phyloP scores from a whole-genome alignment of 306 rosid species.

The Cajanus cajan region DNA sequence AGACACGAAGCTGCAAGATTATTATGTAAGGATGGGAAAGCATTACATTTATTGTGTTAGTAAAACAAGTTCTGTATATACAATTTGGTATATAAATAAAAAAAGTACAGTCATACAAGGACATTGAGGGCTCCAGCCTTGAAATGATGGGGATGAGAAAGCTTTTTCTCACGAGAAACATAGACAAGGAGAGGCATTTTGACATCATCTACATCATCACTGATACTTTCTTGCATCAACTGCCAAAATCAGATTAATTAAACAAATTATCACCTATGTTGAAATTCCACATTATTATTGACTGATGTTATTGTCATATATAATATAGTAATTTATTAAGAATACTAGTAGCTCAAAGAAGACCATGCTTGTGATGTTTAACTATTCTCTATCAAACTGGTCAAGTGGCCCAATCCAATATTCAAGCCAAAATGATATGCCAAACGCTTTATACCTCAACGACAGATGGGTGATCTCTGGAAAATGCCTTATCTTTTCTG shows the following conservation, averaged over 20 bases:
- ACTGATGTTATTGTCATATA: neutral
- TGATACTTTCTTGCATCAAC: constrained; percentile 38
- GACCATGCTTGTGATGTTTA: neutral
- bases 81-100: neutral
- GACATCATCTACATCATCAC: constrained; percentile 10
- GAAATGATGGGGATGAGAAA: constrained; percentile 55
- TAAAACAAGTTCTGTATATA: neutral
- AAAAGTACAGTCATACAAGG: constrained; percentile 41
- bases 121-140: constrained; percentile 79
- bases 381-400: neutral
- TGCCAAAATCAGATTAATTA: constrained; percentile 19
- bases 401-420: neutral
- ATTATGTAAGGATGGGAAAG: neutral
- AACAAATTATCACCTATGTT: neutral
- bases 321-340: neutral
- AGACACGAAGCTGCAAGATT: constrained; percentile 60
- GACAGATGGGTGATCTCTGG: constrained; percentile 41
- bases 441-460: constrained; percentile 47
- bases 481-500: neutral
- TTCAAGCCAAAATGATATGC: neutral
- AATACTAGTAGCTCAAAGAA: neutral
- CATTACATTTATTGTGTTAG: constrained; percentile 17
- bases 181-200: constrained; percentile 62
- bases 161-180: constrained; percentile 60
- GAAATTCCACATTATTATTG: neutral